A percentile compares a stretch with the other conserved stretches of the same genome.
Conservation (phyloP, 495 filamentous ascomycete species). For the Aspergillus taichungensis region DNA sequence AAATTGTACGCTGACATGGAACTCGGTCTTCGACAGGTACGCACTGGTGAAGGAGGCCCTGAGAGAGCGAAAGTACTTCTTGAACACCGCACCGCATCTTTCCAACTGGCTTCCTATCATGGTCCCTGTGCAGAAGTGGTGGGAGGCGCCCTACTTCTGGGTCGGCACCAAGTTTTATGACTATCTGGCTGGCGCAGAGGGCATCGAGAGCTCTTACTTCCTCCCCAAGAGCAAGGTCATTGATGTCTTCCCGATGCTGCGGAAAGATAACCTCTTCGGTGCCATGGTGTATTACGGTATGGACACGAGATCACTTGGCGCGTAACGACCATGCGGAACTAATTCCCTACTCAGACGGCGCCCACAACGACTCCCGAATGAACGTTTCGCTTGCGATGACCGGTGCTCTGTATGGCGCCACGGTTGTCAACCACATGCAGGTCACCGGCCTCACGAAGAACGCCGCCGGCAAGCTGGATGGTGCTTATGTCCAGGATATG, state of each 20-base stretch:
- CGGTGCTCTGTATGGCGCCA: constrained; percentile 85
- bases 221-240: constrained; percentile 88
- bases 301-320: constrained; percentile 2
- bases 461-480: constrained; percentile 64
- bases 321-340: too few relatives aligned
- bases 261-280: constrained; percentile 73
- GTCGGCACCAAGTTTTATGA: constrained; percentile 93
- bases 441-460: constrained; percentile 81
- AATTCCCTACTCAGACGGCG: constrained; percentile 53
- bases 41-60: constrained; percentile 88
- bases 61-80: constrained; percentile 89
- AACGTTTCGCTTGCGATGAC: constrained; percentile 96
- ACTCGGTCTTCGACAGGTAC: constrained; percentile 44
- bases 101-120: constrained; percentile 96
- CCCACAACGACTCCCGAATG: constrained; percentile 98
- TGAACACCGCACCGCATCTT: constrained; percentile 92
- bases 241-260: constrained; percentile 96
- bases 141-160: constrained; percentile 98
- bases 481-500: constrained; percentile 70
- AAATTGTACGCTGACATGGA: neutral
- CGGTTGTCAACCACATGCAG: constrained; percentile 88
- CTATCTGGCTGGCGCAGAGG: constrained; percentile 87
- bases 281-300: constrained; percentile 91
- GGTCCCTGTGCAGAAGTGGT: constrained; percentile 93
- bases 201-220: constrained; percentile 96